These are phyloP conservation scores for Corymbia calophylla DNA, from an alignment of 441 rosid species.

Conservation along the genomic window DNA sequence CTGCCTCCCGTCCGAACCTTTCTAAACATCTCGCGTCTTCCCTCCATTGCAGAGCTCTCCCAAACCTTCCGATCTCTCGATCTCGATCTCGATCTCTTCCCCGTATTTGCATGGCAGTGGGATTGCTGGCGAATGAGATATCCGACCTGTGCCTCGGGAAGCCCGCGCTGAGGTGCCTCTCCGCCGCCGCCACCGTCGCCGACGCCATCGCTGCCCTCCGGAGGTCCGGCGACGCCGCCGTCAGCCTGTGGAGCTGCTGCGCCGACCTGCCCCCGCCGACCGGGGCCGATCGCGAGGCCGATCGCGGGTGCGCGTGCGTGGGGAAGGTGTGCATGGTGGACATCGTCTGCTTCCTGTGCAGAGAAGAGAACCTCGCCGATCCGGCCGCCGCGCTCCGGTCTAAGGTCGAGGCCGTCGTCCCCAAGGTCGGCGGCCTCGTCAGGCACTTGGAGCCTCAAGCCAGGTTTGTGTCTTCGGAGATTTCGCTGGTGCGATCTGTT, in stretches of 20 bases:
- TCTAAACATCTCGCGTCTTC: background rate
- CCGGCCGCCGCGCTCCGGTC: conserved; percentile 39
- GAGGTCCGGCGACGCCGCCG: conserved; percentile 23
- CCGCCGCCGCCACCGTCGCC: conserved; percentile 44
- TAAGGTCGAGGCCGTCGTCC: conserved; percentile 29
- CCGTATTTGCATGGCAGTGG: conserved; percentile 60
- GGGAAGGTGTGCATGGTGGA: conserved; percentile 60
- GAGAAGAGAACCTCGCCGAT: conserved; percentile 37
- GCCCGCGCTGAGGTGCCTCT: conserved; percentile 52
- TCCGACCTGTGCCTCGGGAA: conserved; percentile 74
- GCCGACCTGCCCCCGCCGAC: background rate
- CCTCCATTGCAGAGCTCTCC: background rate
- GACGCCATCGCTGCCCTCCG: conserved; percentile 46
- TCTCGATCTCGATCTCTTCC: background rate
- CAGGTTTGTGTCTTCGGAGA: conserved; percentile 21
- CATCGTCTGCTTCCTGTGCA: conserved; percentile 37
- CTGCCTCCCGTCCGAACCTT: background rate
- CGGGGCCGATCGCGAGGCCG: background rate
- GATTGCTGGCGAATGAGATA: conserved; percentile 33
- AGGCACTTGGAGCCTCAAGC: conserved; percentile 52
- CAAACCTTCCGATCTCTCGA: background rate
- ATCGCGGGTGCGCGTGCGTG: conserved; percentile 33
- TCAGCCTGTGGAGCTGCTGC: conserved; percentile 62
- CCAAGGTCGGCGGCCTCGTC: conserved; percentile 28
- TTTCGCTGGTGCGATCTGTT: background rate